phyloP scores from a whole-genome alignment of 768 basidiomycete genomes.

The Psilocybe tampanensis region DNA sequence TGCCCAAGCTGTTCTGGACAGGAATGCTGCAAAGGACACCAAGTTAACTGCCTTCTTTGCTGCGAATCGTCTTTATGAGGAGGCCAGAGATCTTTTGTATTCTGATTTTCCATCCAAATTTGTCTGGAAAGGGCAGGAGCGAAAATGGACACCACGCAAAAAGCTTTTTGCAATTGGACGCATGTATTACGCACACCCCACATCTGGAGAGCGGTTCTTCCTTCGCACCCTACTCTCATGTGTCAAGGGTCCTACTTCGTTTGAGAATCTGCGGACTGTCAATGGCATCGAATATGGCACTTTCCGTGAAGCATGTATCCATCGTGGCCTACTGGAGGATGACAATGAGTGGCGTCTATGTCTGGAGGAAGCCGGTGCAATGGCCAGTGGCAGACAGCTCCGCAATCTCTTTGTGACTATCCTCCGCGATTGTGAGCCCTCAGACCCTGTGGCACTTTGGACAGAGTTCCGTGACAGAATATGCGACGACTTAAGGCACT shows the following conservation, averaged over 20 bases:
- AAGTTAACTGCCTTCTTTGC: constrained; percentile 34
- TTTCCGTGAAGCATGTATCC: constrained; percentile 44
- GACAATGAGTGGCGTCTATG: constrained; percentile 49
- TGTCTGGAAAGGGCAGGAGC: constrained; percentile 8
- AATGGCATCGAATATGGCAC: constrained; percentile 26
- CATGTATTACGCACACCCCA: constrained; percentile 42
- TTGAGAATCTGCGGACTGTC: constrained; percentile 26
- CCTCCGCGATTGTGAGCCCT: constrained; percentile 33
- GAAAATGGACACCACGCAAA: constrained; percentile 30
- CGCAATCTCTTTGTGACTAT: constrained; percentile 42
- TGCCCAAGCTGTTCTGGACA: constrained; percentile 21
- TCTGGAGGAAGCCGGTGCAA: constrained; percentile 39
- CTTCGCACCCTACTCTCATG: constrained; percentile 40
- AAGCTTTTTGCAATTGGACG: constrained; percentile 37
- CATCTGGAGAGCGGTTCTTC: constrained; percentile 41
- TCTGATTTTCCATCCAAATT: constrained; percentile 37
- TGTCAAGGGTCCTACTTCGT: constrained; percentile 35
- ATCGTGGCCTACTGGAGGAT: constrained; percentile 44
- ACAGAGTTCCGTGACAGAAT: constrained; percentile 22
- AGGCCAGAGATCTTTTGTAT: constrained; percentile 25
- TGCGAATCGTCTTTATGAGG: constrained; percentile 27
- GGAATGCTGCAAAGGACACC: constrained; percentile 15
- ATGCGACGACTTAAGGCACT: background rate
- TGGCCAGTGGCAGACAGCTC: constrained; percentile 38
- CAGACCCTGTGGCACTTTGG: constrained; percentile 39